Conservation (phyloP, 176 grass and related monocot genomes). For the Oryza glaberrima region DNA sequence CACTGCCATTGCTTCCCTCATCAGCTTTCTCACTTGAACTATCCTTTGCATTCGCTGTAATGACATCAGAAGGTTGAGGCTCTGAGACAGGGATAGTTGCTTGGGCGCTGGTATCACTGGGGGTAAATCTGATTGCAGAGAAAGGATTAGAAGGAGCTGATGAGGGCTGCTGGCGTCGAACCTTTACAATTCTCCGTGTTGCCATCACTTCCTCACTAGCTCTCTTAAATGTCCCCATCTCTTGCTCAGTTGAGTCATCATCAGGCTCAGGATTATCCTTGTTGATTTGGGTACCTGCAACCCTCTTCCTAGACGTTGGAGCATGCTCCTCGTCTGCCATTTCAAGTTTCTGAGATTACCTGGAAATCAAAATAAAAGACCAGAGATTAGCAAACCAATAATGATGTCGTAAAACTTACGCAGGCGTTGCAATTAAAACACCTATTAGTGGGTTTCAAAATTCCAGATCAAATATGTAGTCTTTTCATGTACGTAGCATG, state of each 20-base stretch:
- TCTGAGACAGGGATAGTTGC: constrained; percentile 40
- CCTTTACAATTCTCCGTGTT: constrained; percentile 77
- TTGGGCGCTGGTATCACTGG: constrained; percentile 53
- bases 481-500: neutral
- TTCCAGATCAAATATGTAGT: neutral
- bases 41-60: constrained; percentile 15
- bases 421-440: neutral
- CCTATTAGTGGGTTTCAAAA: neutral
- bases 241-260: constrained; percentile 60
- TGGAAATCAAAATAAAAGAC: constrained; percentile 21
- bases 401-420: neutral
- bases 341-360: constrained; percentile 30
- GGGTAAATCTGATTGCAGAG: constrained; percentile 68
- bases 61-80: constrained; percentile 48
- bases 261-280: constrained; percentile 92
- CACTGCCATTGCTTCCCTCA: constrained; percentile 49
- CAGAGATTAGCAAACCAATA: constrained; percentile 10
- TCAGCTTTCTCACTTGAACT: constrained; percentile 36
- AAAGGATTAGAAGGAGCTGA: constrained; percentile 81
- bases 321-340: constrained; percentile 76
- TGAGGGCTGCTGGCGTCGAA: constrained; percentile 62
- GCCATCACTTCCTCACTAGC: constrained; percentile 99
- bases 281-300: constrained; percentile 73
- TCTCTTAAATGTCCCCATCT: constrained; percentile 84
- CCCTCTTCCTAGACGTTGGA: constrained; percentile 84